These are phyloP conservation scores for Taphrina sp. DNA, from an alignment of 1,139 yeast genomes.

Conservation along the genomic window DNA sequence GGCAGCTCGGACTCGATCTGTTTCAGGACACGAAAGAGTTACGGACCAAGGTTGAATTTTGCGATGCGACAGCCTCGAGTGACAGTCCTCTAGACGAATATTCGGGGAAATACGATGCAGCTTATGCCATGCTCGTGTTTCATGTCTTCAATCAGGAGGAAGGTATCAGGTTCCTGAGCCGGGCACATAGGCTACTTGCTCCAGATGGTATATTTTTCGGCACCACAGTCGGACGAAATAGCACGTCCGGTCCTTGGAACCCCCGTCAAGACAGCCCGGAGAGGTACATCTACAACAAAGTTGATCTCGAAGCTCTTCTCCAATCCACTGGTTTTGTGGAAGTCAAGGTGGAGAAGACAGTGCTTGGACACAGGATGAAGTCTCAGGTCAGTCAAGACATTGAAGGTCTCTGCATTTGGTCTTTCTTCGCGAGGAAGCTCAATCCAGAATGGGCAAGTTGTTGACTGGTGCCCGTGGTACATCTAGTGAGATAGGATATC, in stretches of 20 bases:
- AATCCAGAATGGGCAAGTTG: too few species aligned
- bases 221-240: not conserved
- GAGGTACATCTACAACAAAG: not conserved
- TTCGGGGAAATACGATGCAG: not conserved
- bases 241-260: not conserved
- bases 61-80: not conserved
- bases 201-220: constrained; percentile 3
- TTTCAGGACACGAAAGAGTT: not conserved
- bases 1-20: constrained; percentile 8
- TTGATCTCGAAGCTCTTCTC: not conserved
- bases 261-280: not conserved
- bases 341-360: not conserved
- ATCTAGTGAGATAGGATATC: too few species aligned
- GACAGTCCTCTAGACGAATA: not conserved
- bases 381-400: too few species aligned
- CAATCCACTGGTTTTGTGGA: not conserved
- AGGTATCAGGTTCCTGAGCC: not conserved
- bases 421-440: too few species aligned
- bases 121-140: not conserved
- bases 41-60: not conserved
- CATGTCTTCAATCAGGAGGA: not conserved
- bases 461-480: too few species aligned
- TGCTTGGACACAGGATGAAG: not conserved
- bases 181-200: not conserved
- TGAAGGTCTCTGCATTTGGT: too few species aligned